These are phyloP conservation scores for Fraxinus sp. DNA, from an alignment of 305 asterid species.

Conservation along the genomic window DNA sequence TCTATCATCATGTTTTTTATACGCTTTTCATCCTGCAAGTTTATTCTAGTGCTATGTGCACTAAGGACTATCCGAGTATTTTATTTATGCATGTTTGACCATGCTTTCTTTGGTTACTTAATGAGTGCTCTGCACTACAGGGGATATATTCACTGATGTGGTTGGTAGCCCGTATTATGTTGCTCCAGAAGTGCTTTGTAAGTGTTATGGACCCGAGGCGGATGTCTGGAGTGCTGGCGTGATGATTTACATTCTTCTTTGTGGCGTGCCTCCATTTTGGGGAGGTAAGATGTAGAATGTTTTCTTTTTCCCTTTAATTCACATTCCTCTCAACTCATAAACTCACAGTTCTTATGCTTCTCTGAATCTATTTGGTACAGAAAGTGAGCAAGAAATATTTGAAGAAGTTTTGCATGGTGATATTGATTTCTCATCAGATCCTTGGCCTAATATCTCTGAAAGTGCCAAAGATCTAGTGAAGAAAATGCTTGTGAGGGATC, in stretches of 20 bases:
- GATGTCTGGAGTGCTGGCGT: slow-evolving; percentile 84
- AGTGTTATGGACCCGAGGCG: slow-evolving; percentile 56
- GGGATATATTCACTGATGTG: slow-evolving; percentile 50
- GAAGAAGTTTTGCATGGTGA: slow-evolving; percentile 54
- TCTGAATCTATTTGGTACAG: slow-evolving; percentile 32
- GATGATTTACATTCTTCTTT: slow-evolving; percentile 58
- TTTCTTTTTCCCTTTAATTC: not conserved
- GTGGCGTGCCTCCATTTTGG: slow-evolving; percentile 73
- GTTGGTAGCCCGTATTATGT: slow-evolving; percentile 82
- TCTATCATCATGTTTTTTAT: not conserved
- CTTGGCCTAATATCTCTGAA: slow-evolving; percentile 70
- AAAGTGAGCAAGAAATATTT: slow-evolving; percentile 56
- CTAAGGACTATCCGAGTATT: not conserved
- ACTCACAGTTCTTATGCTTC: not conserved
- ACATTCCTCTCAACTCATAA: slow-evolving; percentile 4
- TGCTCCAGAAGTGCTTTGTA: slow-evolving; percentile 67
- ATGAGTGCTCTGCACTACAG: slow-evolving; percentile 28
- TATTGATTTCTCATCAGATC: slow-evolving; percentile 55
- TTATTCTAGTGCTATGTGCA: not conserved
- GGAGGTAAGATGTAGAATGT: slow-evolving; percentile 48
- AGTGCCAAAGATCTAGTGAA: slow-evolving; percentile 62
- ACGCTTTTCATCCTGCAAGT: not conserved
- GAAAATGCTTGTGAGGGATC: slow-evolving; percentile 63
- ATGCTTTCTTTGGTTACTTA: not conserved
- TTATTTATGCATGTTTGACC: not conserved